Conservation (phyloP, 148 eudicot species). For the Spergularia bocconei region DNA sequence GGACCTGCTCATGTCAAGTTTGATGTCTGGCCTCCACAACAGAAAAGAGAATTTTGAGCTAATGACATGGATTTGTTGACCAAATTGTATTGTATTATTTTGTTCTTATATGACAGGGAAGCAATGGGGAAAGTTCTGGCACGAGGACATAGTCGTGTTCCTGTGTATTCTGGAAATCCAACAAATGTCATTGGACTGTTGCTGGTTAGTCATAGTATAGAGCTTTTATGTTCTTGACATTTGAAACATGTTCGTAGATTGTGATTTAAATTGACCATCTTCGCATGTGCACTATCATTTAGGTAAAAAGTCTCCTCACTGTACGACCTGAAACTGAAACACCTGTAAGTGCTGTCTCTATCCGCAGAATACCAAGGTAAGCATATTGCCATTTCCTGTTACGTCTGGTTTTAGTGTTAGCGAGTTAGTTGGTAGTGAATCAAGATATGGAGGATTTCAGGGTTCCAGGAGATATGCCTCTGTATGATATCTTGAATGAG, state of each 20-base stretch:
- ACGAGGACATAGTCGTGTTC: conserved; percentile 96
- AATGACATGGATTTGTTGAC: not conserved
- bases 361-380: conserved; percentile 87
- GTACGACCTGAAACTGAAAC: conserved; percentile 96
- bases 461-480: conserved; percentile 89
- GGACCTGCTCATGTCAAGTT: not conserved
- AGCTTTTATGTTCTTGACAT: not conserved
- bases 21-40: conserved; percentile 1
- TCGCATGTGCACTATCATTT: conserved; percentile 11
- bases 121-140: conserved; percentile 95
- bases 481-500: conserved; percentile 90
- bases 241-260: not conserved
- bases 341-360: conserved; percentile 93
- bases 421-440: conserved; percentile 1
- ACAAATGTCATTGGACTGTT: conserved; percentile 86
- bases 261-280: not conserved
- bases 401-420: not conserved
- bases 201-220: conserved; percentile 50
- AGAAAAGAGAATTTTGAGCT: not conserved
- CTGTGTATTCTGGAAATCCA: conserved; percentile 87
- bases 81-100: not conserved
- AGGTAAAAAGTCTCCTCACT: conserved; percentile 95
- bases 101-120: conserved; percentile 52
- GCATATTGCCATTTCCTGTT: not conserved
- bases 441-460: conserved; percentile 29